Evolutionary conservation across 2,329 filamentous ascomycete genomes (phyloP).

Genomic region (Trichoderma arundinaceum): DNA sequence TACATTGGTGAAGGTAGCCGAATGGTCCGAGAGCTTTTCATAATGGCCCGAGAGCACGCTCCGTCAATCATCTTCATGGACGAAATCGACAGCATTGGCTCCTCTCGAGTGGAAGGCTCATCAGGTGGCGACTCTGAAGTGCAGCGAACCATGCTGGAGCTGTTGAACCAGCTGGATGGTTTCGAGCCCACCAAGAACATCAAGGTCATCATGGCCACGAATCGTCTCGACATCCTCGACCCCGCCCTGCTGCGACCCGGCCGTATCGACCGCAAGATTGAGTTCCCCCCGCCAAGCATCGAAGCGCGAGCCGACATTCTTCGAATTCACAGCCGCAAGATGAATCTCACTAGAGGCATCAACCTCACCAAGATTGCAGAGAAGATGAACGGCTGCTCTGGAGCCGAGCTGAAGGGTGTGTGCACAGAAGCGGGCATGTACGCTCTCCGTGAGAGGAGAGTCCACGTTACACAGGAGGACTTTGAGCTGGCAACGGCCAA

Average conservation of each 20-base stretch:
- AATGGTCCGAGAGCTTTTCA: conserved; percentile 98
- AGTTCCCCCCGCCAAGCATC: conserved; percentile 95
- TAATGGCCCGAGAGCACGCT: conserved; percentile 98
- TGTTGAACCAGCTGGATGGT: conserved; percentile 96
- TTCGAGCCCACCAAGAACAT: conserved; percentile 99
- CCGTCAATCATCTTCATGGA: conserved; percentile 99
- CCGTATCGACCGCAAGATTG: conserved; percentile 97
- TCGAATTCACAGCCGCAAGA: conserved; percentile 95
- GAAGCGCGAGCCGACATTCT: conserved; percentile 97
- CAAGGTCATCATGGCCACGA: conserved; percentile 99
- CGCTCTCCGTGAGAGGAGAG: conserved; percentile 88
- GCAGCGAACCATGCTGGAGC: conserved; percentile 96
- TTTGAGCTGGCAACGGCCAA: conserved; percentile 98
- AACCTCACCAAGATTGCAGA: conserved; percentile 98
- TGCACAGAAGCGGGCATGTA: conserved; percentile 99
- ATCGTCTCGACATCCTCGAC: conserved; percentile 95
- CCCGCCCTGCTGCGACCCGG: conserved; percentile 94
- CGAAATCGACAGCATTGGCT: conserved; percentile 98
- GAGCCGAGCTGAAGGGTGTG: conserved; percentile 96
- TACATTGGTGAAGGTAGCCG: conserved; percentile 98
- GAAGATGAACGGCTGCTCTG: conserved; percentile 99
- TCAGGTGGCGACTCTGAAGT: conserved; percentile 97
- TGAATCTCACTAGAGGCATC: conserved; percentile 98
- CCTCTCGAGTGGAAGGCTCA: conserved; percentile 92
- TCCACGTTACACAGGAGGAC: conserved; percentile 98